Conservation (phyloP, 2,329 filamentous ascomycete species). For the Aspergillus floridensis region DNA sequence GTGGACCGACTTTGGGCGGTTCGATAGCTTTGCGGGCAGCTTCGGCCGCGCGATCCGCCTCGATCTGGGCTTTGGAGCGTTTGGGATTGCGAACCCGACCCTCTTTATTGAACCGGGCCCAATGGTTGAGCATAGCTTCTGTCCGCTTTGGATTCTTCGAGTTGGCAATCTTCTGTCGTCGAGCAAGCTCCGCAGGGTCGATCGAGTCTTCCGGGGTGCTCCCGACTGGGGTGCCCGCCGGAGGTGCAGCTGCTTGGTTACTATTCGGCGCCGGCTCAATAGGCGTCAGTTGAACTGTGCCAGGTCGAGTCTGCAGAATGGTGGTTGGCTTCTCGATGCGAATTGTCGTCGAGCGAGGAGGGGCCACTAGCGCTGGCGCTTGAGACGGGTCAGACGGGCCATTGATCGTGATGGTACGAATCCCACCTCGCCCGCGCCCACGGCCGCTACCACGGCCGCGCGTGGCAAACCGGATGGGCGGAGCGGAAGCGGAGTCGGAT, state of each 20-base stretch:
- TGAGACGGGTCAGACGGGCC: constrained; percentile 21
- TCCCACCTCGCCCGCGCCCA: constrained; percentile 30
- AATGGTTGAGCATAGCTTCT: constrained; percentile 47
- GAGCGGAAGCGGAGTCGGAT: constrained; percentile 16
- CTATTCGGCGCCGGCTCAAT: constrained; percentile 22
- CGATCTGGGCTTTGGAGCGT: constrained; percentile 45
- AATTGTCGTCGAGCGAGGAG: constrained; percentile 9
- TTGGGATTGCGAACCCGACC: constrained; percentile 46
- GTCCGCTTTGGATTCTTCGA: constrained; percentile 47
- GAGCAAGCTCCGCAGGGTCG: constrained; percentile 31
- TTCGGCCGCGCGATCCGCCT: constrained; percentile 38
- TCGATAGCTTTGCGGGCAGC: constrained; percentile 28
- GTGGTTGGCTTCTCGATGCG: constrained; percentile 3
- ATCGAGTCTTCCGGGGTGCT: constrained; percentile 24
- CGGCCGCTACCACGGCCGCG: constrained; percentile 29
- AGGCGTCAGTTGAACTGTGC: constrained; percentile 18
- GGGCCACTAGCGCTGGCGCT: constrained; percentile 5
- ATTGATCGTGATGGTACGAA: constrained; percentile 21
- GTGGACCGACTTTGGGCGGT: constrained; percentile 23
- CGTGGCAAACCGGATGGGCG: constrained; percentile 16
- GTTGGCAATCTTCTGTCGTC: constrained; percentile 41
- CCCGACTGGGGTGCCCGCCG: constrained; percentile 12
- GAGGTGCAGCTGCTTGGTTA: constrained; percentile 9
- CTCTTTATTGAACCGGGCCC: constrained; percentile 44
- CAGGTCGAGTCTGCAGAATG: constrained; percentile 16